A percentile compares a stretch with the other conserved stretches of the same genome.
These are phyloP conservation scores for Collybiopsis confluens DNA, from an alignment of 768 basidiomycete genomes.

Conservation along the genomic window DNA sequence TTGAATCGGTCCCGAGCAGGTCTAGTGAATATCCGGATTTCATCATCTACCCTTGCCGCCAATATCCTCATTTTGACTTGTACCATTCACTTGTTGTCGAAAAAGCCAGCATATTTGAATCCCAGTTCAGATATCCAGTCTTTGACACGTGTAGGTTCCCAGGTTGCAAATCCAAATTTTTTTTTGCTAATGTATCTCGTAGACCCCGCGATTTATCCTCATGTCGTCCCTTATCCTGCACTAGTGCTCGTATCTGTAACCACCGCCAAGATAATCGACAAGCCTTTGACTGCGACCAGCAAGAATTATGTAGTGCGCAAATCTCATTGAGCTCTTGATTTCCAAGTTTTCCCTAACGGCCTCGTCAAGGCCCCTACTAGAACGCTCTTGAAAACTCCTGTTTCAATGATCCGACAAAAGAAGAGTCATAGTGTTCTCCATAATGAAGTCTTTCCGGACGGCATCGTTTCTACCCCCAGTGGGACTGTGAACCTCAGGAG, in stretches of 20 bases:
- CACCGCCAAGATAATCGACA: not conserved
- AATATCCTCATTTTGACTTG: constrained; percentile 11
- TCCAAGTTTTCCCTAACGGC: constrained; percentile 24
- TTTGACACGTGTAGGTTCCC: too few species aligned
- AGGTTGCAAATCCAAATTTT: too few species aligned
- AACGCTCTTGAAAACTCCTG: not conserved
- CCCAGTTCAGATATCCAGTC: too few species aligned
- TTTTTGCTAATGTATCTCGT: not conserved
- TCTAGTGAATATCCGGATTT: not conserved
- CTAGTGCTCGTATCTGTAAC: not conserved
- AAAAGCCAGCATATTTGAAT: not conserved
- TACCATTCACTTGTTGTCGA: constrained; percentile 14
- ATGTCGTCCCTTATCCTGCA: not conserved
- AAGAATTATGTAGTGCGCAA: not conserved
- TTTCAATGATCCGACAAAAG: not conserved
- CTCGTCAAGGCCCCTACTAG: constrained; percentile 26
- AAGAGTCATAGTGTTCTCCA: constrained; percentile 23
- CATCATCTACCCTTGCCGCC: not conserved
- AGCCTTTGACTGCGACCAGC: too few species aligned
- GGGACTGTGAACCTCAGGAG: constrained; percentile 9
- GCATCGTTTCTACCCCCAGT: constrained; percentile 25
- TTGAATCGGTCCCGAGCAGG: not conserved
- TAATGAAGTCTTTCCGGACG: constrained; percentile 24
- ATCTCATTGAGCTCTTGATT: constrained; percentile 23
- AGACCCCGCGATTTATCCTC: not conserved